Base-by-base conservation (phyloP, 2,329 filamentous ascomycete genomes). In the Alternaria sp. region DNA sequence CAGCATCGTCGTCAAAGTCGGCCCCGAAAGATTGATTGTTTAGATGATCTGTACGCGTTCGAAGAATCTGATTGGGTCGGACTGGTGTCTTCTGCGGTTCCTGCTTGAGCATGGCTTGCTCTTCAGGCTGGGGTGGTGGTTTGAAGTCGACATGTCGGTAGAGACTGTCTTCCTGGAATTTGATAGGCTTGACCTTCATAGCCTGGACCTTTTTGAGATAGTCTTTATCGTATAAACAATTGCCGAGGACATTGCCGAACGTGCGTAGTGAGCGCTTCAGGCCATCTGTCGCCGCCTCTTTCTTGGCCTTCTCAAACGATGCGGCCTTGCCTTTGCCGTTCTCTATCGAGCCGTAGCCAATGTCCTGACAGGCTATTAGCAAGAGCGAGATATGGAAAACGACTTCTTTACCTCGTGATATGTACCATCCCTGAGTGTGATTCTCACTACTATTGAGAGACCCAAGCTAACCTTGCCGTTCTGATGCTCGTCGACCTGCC, bases 301-400 rank as follows among this genome's bases (percentile, higher is more conserved):
- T 99, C 82, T 98, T 99, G 1, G 95, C 93, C 79, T 99, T 99
- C 77, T 99, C 95, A 72, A 98, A 99, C 0, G 94, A 95, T 51
- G 91, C 90, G 3, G 93, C 94, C 80, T 99, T 99, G 55, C 92
- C 91, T 79, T 94, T 96, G 77, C 90, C 92, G 72, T 99, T 99
- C 77, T 98, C 94, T 68, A 96, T 96, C 67, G 95, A 91, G 7
- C 95, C 95, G 72, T 99, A 99, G 28, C 95, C 95, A 62, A 98
- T 90, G 74, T 99, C 95, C 84, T 86, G 56, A n/a, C 51, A 17
- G 7, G 28, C 42, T 7, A 62, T 70, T 40, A 67, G 56, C 24
- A 31, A 26, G n/a, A 41, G 14, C 24, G 31, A 51, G 8, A 28
- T 24, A 5, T 3, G n/a, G 11, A 10, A 1, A 24, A 11, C 5